Conservation (phyloP, 208 protist species). For the Acanthamoeba healyi region DNA sequence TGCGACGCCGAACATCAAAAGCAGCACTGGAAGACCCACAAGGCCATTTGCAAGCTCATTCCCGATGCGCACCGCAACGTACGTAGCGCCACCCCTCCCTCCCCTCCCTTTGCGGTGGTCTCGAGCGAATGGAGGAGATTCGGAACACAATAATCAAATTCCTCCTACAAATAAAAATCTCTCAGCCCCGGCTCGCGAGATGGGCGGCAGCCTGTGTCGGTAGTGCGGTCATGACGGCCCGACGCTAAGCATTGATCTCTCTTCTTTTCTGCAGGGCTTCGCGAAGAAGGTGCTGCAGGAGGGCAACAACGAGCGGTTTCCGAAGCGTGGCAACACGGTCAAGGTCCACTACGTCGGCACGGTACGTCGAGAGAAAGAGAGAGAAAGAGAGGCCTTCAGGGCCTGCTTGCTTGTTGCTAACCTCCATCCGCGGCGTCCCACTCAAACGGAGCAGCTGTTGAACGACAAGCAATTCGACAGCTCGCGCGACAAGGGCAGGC, state of each 20-base stretch:
- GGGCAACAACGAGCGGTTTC: conserved; percentile 41
- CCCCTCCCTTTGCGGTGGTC: not conserved
- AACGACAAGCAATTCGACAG: conserved; percentile 66
- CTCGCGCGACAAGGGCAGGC: conserved; percentile 62
- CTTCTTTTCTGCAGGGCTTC: conserved; percentile 32
- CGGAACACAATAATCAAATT: too few relatives aligned
- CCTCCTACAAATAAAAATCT: not conserved
- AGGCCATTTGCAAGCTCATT: conserved; percentile 66
- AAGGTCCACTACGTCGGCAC: conserved; percentile 70
- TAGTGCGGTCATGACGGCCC: not conserved
- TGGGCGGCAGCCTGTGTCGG: not conserved
- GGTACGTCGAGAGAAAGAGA: too few relatives aligned
- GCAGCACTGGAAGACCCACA: conserved; percentile 68
- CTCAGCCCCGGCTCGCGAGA: too few relatives aligned
- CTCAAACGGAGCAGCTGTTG: not conserved
- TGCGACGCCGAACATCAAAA: conserved; percentile 50
- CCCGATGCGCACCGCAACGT: not conserved
- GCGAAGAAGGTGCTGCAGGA: conserved; percentile 57
- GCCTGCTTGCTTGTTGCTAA: not conserved
- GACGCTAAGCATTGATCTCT: too few relatives aligned
- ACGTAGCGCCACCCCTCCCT: not conserved
- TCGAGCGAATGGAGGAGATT: not conserved
- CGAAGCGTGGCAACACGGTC: conserved; percentile 41
- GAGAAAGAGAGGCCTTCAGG: not conserved
- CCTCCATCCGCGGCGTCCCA: too few relatives aligned